These are phyloP conservation scores for Gnaphalium uliginosum DNA, from an alignment of 129 eudicot genomes.

Conservation along the genomic window DNA sequence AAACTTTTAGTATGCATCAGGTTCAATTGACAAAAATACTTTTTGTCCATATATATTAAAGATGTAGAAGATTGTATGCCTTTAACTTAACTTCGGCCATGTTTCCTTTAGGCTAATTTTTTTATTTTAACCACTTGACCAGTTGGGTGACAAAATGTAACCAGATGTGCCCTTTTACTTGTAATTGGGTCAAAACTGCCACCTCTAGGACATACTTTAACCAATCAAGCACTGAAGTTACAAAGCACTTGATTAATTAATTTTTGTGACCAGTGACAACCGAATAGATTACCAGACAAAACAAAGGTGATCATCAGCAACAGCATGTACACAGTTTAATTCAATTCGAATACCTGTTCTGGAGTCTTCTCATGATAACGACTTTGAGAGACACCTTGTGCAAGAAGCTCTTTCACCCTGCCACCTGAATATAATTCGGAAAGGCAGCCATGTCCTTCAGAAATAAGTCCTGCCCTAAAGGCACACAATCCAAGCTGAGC, in stretches of 20 bases:
- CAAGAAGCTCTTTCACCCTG: constrained; percentile 95
- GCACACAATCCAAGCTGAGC: constrained; percentile 97
- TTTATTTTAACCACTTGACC: background rate
- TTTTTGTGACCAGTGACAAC: background rate
- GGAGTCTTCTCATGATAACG: constrained; percentile 93
- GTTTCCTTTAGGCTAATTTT: background rate
- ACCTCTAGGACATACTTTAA: background rate
- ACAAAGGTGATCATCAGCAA: background rate
- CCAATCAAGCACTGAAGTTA: background rate
- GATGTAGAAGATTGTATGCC: background rate
- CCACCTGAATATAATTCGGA: constrained; percentile 92
- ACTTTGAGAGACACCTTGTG: constrained; percentile 91
- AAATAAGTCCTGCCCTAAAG: constrained; percentile 78
- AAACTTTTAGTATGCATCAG: background rate
- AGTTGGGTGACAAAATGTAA: background rate
- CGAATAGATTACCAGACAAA: background rate
- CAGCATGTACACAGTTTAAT: background rate
- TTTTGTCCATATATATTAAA: background rate
- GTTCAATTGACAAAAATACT: background rate
- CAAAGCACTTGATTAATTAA: background rate
- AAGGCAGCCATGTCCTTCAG: constrained; percentile 84
- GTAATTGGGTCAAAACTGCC: background rate
- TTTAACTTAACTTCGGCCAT: background rate
- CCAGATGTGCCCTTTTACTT: background rate
- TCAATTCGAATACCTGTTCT: constrained; percentile 63